A percentile compares a stretch with the other conserved stretches of the same genome.
phyloP scores from a whole-genome alignment of 2,329 filamentous ascomycete species.

The Trichophyton rubrum region DNA sequence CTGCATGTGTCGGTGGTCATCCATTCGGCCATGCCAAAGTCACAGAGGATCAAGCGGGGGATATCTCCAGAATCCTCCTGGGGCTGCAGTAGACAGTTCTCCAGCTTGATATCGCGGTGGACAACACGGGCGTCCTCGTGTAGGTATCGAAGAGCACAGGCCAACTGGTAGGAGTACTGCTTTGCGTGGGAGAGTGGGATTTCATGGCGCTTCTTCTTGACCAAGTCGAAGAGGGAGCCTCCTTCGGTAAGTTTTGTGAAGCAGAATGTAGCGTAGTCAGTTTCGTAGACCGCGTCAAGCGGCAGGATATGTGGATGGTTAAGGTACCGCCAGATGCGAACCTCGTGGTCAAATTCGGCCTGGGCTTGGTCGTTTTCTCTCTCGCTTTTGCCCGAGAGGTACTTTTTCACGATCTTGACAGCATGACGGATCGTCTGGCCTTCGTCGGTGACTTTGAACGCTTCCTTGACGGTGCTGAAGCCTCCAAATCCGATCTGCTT shows the following conservation, averaged over 20 bases:
- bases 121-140: conserved; percentile 56
- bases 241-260: conserved; percentile 53
- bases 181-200: conserved; percentile 42
- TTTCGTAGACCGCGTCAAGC: conserved; percentile 52
- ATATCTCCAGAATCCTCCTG: conserved; percentile 30
- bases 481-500: conserved; percentile 54
- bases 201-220: conserved; percentile 44
- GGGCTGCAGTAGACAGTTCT: conserved; percentile 48
- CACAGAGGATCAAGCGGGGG: conserved; percentile 47
- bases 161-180: conserved; percentile 51
- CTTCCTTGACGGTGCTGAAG: conserved; percentile 56
- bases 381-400: conserved; percentile 43
- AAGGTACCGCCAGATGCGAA: conserved; percentile 54
- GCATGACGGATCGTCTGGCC: conserved; percentile 43
- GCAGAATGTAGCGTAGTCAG: conserved; percentile 56
- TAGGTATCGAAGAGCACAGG: conserved; percentile 51
- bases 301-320: conserved; percentile 50
- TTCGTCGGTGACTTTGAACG: conserved; percentile 47
- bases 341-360: conserved; percentile 56
- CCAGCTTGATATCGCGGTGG: conserved; percentile 56
- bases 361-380: conserved; percentile 53
- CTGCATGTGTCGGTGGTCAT: conserved; percentile 44
- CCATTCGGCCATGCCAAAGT: conserved; percentile 60
- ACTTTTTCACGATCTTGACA: conserved; percentile 56
- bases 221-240: conserved; percentile 51